These are phyloP conservation scores for Leishmania mexicana DNA, from an alignment of 208 protist species.

Conservation along the genomic window DNA sequence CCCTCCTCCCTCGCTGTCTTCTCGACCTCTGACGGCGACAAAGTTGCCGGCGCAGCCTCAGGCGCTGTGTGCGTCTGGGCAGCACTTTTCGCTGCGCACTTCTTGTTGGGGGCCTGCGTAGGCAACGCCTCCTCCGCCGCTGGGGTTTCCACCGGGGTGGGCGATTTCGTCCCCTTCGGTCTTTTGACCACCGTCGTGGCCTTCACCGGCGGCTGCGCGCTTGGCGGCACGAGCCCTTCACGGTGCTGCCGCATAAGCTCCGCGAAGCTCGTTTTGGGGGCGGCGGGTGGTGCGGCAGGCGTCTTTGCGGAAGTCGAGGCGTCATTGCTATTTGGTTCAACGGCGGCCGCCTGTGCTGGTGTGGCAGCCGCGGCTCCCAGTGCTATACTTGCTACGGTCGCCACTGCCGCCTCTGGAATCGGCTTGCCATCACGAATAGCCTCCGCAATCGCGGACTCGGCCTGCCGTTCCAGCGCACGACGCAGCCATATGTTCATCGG, in stretches of 20 bases:
- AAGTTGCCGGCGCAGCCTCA: background rate
- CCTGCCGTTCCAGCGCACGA: slow-evolving; percentile 32
- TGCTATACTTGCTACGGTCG: background rate
- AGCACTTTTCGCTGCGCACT: background rate
- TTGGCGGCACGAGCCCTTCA: slow-evolving; percentile 29
- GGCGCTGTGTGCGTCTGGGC: background rate
- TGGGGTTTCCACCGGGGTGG: background rate
- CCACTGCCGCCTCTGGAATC: slow-evolving; percentile 5
- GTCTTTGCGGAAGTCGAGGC: slow-evolving; percentile 2
- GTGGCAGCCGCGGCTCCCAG: background rate
- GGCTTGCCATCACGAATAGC: slow-evolving; percentile 26
- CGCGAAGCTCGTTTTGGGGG: slow-evolving; percentile 22
- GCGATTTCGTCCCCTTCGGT: slow-evolving; percentile 11
- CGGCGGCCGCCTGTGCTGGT: background rate
- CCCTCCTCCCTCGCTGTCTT: background rate
- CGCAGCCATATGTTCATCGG: slow-evolving; percentile 35
- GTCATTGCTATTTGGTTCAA: background rate
- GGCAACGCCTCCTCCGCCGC: background rate
- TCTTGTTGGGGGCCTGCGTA: background rate
- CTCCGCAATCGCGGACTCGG: slow-evolving; percentile 25
- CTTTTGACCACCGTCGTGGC: slow-evolving; percentile 38
- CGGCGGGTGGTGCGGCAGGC: background rate
- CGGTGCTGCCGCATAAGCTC: slow-evolving; percentile 42
- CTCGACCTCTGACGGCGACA: background rate
- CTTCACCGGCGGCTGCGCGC: slow-evolving; percentile 34